Evolutionary conservation across 805 yeast genomes (phyloP).

Genomic region (Kodamaea restingae): DNA sequence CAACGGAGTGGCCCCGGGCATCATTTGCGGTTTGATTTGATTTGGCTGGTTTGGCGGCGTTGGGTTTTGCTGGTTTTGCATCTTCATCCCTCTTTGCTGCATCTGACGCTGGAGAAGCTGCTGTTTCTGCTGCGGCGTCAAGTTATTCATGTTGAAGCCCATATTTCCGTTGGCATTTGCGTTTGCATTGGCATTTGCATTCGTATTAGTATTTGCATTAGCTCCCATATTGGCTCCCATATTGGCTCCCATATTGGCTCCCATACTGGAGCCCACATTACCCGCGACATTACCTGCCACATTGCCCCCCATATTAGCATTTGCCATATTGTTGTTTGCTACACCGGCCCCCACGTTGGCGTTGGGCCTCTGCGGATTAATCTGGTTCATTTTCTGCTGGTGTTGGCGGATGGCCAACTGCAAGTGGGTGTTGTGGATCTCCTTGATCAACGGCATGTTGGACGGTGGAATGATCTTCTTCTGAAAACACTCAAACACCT

Average conservation of each 20-base stretch:
- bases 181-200: too few species aligned
- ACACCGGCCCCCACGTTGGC: too few species aligned
- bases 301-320: too few species aligned
- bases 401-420: slow-evolving; percentile 52
- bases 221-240: too few species aligned
- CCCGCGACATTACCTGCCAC: too few species aligned
- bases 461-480: slow-evolving; percentile 56
- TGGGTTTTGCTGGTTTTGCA: too few species aligned
- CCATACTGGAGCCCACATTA: too few species aligned
- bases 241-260: too few species aligned
- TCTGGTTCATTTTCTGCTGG: slow-evolving; percentile 35
- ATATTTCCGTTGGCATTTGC: slow-evolving; percentile 9
- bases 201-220: too few species aligned
- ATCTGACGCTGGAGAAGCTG: slow-evolving; percentile 36
- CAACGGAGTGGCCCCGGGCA: too few species aligned
- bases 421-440: slow-evolving; percentile 63
- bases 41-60: too few species aligned
- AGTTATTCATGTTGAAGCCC: slow-evolving; percentile 20
- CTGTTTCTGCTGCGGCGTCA: slow-evolving; percentile 36
- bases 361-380: slow-evolving; percentile 8
- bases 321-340: slow-evolving; percentile 1
- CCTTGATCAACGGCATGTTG: slow-evolving; percentile 56
- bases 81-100: slow-evolving; percentile 18
- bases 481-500: slow-evolving; percentile 60
- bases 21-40: too few species aligned